Conservation (phyloP, 306 rosid species). For the Corylus heterophylla region DNA sequence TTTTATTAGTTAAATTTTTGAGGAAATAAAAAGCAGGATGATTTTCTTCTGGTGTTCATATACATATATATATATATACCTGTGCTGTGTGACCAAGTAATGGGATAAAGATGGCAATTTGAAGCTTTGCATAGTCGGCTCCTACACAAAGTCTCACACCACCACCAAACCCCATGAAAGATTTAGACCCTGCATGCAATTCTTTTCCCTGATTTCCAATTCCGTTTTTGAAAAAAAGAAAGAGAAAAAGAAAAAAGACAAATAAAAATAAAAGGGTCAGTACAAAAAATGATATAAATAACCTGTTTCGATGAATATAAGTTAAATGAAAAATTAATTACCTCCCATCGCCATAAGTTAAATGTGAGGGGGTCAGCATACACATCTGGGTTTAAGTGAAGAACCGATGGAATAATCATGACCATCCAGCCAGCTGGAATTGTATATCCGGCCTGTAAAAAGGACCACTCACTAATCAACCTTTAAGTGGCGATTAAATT, state of each 20-base stretch:
- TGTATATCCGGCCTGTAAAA: conserved; percentile 5
- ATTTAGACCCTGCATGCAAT: conserved; percentile 9
- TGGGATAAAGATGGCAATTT: conserved; percentile 13
- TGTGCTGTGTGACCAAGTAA: background rate
- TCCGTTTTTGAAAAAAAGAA: too few species aligned
- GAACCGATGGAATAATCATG: background rate
- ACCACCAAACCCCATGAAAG: conserved; percentile 18
- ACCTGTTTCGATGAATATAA: background rate
- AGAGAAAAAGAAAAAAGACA: too few species aligned
- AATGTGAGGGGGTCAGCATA: conserved; percentile 4
- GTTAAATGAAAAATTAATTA: background rate
- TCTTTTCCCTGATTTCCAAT: background rate
- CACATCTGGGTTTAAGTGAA: background rate
- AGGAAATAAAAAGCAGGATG: too few species aligned
- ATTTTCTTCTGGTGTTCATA: too few species aligned
- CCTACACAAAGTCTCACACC: conserved; percentile 20
- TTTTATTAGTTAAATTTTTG: too few species aligned
- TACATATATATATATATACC: background rate
- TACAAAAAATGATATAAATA: background rate
- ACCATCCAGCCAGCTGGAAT: conserved; percentile 13
- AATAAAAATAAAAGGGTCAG: background rate
- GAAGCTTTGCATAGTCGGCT: conserved; percentile 19
- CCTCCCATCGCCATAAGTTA: conserved; percentile 28
- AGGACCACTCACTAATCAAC: too few species aligned
- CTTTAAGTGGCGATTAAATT: too few species aligned